Base-by-base conservation (phyloP, 768 basidiomycete genomes). In the Roridomyces roridus region DNA sequence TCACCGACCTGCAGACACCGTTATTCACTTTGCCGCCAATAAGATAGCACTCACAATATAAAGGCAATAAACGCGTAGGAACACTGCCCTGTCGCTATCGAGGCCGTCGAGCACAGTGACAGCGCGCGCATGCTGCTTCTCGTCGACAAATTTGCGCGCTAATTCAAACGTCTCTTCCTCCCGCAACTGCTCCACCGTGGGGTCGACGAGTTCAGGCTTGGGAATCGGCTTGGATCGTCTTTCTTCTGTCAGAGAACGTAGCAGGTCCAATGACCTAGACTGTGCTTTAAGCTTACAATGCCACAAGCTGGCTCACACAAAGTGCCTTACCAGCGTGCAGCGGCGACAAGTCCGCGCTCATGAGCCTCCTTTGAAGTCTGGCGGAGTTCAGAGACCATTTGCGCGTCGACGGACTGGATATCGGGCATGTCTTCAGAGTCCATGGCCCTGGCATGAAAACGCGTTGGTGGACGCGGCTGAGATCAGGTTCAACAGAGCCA, bases 81-180 rank as follows among this genome's bases (percentile, higher is more conserved):
- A 63, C 25, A 58, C 48, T 4, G 57, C 61, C 60, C 81, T 81
- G 31, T 78, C 69, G 54, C 82, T 82, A 52, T 65, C 75, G 58
- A 80, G 83, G 12, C 72, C 70, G 42, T 72, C 70, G 31, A 92
- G 67, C 45, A 77, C 72, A 57, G 80, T 79, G 2, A 78, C 78
- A 2, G 83, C 85, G 51, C 89, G 74, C 26, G 81, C 73, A 53
- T 84, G 80, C 65, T 92, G 89, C 65, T 84, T 85, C 21, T 79
- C 72, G 50, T 85, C 80, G 51, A 85, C 79, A 59, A 80, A 82
- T 3, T 80, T 72, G 57, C 79, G 78, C 1, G 84, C 89, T 17
- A 83, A 74, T 44, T 78, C 69, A 64, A 83, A 79, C 36, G 71
- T 59, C 46, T 89, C 87, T 52, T 80, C 81, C 39, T 87, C 86